phyloP scores from a whole-genome alignment of 1,284 basidiomycete species.

The Boletellus deceptivus region DNA sequence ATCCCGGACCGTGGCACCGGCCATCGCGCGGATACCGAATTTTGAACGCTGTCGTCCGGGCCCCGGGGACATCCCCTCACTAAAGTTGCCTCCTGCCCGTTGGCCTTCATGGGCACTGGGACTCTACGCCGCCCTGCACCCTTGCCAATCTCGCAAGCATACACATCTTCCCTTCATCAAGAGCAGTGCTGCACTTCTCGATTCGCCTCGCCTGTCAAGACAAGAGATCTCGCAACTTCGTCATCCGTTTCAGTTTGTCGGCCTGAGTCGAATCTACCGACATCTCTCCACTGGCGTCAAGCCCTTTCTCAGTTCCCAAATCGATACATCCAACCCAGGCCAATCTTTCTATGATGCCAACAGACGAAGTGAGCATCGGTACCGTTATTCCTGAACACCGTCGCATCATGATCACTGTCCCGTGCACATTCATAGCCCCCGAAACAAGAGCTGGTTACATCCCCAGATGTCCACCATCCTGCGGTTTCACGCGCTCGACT shows the following conservation, averaged over 20 bases:
- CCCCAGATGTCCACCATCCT: constrained; percentile 4
- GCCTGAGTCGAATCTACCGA: constrained; percentile 4
- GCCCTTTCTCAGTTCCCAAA: constrained; percentile 6
- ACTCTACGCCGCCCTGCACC: constrained; percentile 2
- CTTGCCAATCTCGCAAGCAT: constrained; percentile 7
- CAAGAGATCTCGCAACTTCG: constrained; percentile 6
- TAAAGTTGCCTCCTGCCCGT: neutral
- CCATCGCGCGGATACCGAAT: too few species aligned
- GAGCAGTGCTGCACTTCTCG: constrained; percentile 3
- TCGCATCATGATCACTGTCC: neutral
- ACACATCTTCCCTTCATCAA: constrained; percentile 1
- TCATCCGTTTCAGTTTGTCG: constrained; percentile 7
- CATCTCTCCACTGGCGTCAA: constrained; percentile 4
- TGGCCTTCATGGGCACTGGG: constrained; percentile 1
- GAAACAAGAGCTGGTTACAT: neutral
- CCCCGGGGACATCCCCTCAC: neutral
- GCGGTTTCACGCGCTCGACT: constrained; percentile 5
- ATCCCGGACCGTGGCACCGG: too few species aligned
- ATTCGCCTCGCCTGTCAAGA: constrained; percentile 5
- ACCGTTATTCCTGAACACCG: too few species aligned
- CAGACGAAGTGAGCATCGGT: neutral
- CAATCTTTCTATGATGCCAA: constrained; percentile 4
- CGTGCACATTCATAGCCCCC: neutral
- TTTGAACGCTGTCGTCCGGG: too few species aligned
- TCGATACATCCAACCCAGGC: constrained; percentile 2